Conservation (phyloP, 179 eudicot genomes). For the Camellia oleifera region DNA sequence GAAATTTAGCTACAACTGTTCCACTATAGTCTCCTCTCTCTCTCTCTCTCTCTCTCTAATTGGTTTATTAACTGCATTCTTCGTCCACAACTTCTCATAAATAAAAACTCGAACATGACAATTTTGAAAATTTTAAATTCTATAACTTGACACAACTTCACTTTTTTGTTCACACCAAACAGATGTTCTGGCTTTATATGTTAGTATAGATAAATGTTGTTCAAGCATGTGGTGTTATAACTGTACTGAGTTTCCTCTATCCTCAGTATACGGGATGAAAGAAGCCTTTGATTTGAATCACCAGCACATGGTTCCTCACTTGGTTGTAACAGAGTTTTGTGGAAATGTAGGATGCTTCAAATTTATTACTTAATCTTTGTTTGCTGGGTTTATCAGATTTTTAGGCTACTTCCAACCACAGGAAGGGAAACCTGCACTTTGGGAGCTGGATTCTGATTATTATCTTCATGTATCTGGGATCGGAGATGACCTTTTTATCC, state of each 20-base stretch:
- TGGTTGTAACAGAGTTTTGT: background rate
- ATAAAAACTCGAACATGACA: too few species aligned
- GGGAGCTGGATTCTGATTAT: slow-evolving; percentile 99
- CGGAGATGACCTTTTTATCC: slow-evolving; percentile 60
- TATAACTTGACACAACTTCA: too few species aligned
- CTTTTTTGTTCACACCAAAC: too few species aligned
- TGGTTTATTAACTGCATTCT: too few species aligned
- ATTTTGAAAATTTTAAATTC: too few species aligned
- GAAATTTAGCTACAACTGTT: too few species aligned
- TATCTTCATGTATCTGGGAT: slow-evolving; percentile 94
- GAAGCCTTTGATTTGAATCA: background rate
- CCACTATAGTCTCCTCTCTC: too few species aligned
- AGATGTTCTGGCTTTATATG: too few species aligned
- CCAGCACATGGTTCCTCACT: background rate
- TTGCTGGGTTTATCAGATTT: slow-evolving; percentile 48
- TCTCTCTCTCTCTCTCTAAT: too few species aligned
- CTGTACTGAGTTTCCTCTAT: background rate
- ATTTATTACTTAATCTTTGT: slow-evolving; percentile 2
- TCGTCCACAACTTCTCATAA: too few species aligned
- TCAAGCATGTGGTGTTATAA: background rate
- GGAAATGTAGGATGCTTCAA: slow-evolving; percentile 3
- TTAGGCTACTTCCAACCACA: slow-evolving; percentile 95
- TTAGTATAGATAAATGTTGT: background rate
- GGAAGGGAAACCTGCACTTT: slow-evolving; percentile 96
- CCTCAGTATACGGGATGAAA: background rate